Base-by-base conservation (phyloP, 2,329 filamentous ascomycete genomes). In the Pestalotiopsis fici region DNA sequence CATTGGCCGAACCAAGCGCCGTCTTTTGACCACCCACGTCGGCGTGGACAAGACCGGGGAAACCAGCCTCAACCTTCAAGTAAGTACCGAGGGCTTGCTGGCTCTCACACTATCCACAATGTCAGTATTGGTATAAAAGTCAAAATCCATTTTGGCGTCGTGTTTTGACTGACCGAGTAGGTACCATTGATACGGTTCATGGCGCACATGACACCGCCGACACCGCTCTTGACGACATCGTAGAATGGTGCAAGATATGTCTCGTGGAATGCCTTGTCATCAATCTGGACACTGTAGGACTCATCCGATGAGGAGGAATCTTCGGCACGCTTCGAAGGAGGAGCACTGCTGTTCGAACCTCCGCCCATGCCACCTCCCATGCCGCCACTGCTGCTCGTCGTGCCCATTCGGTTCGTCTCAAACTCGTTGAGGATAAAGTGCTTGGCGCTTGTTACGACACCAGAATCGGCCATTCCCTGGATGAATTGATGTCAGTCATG, bases 371-470 rank as follows among this genome's bases (percentile, higher is more conserved):
- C 59, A 7, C 31, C 54, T 21, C 61, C 66, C 11, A 54, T 55
- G 50, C 66, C 43, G 6, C 43, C 43, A n/a, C 43, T 18, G 6
- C 2, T 50, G 43, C 43, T 50, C 21, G 65, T 85, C 86, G 78
- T 88, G 91, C 86, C 79, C 91, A 27, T 50, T n/a, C 59, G 27
- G 59, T 61, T 61, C 28, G 59, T 61, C 59, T 61, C 59, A 11
- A 31, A 35, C 39, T 61, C 59, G 21, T 61, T 37, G 25, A 61
- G 59, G 28, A 61, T 25, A 4, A 61, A 61, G 35, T 61, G 59
- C 27, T 35, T 27, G 28, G 59, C 59, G 11, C 21, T 25, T 3
- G 59, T 35, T 11, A 61, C 31, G 15, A 61, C 59, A 4, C 59
- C 59, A 21, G 59, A 27, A 5, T 35, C 13, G 11, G 27, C 31